Percentiles rank a stretch among this genome's conserved stretches.
Evolutionary conservation across 2,329 filamentous ascomycete species (phyloP).

Genomic region (Paracoccidioides brasiliensis): DNA sequence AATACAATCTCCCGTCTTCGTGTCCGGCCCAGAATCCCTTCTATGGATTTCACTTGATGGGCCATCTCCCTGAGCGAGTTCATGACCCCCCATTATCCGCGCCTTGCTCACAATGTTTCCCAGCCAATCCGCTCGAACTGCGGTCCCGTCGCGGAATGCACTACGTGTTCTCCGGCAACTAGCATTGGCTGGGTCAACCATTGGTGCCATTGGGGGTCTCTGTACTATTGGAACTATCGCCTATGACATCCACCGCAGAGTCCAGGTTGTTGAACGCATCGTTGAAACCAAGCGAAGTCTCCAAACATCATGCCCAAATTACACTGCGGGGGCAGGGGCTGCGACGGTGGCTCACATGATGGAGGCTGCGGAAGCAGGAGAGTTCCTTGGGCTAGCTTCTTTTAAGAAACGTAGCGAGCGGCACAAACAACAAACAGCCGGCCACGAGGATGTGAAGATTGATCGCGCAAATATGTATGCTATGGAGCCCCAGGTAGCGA

Average conservation of each 20-base stretch:
- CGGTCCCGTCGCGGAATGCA: slow-evolving; percentile 33
- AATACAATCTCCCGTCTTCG: no score
- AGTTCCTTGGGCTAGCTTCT: slow-evolving; percentile 28
- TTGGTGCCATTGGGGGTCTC: slow-evolving; percentile 24
- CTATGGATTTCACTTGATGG: neutral
- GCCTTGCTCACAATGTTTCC: slow-evolving; percentile 6
- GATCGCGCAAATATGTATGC: neutral
- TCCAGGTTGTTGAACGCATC: slow-evolving; percentile 29
- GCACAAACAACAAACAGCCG: neutral
- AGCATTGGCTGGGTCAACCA: slow-evolving; percentile 19
- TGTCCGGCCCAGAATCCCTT: neutral
- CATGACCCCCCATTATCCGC: neutral
- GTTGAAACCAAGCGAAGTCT: slow-evolving; percentile 32
- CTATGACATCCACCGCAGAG: slow-evolving; percentile 30
- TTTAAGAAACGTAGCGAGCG: slow-evolving; percentile 16
- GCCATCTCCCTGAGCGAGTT: neutral
- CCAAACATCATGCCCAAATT: slow-evolving; percentile 29
- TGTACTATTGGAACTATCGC: slow-evolving; percentile 30
- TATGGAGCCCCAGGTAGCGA: neutral
- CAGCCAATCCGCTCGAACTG: slow-evolving; percentile 20
- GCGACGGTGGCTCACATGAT: slow-evolving; percentile 29
- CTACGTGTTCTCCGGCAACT: slow-evolving; percentile 29
- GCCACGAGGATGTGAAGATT: neutral
- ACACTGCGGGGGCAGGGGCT: slow-evolving; percentile 28
- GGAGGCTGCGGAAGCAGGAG: slow-evolving; percentile 32